Base-by-base conservation (phyloP, 2,329 filamentous ascomycete species). In the Lasiodiplodia theobromae region DNA sequence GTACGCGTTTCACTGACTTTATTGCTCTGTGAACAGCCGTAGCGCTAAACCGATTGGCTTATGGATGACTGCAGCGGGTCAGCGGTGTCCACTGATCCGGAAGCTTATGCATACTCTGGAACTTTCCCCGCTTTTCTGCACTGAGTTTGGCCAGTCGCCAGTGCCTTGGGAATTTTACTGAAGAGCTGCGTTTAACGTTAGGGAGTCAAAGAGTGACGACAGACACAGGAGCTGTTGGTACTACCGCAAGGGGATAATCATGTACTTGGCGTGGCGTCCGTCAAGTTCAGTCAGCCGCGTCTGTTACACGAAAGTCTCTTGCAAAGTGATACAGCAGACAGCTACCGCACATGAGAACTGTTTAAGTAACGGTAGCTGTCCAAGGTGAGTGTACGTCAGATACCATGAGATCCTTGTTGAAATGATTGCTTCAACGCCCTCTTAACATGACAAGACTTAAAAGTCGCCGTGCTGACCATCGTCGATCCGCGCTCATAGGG, bases 31-130 rank as follows among this genome's bases (percentile, higher is more conserved):
- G 44, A 8, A 11, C 3, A 47, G 3, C 3, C 14, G 8, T 5
- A 47, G 44, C 44, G 44, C 44, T 47, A 18, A 21, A 47, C 18
- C 44, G n/a, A 21, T 47, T 47, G 44, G 44, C 44, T 47, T 10
- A 21, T 21, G 44, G 44, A 47, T 47, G 44, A 47, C 44, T 47
- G 44, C 44, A 47, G 44, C 44, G 44, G 18, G 44, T 47, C 44
- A 47, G 44, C 44, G n/a, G 44, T 47, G 44, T 47, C 44, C n/a
- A 47, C 44, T 47, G 44, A 47, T 47, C 44, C 44, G 44, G 44
- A 47, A 21, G 44, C 44, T 47, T 47, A 47, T 47, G 44, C 44
- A 47, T 47, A 47, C 10, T n/a, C 44, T 47, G n/a, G 44, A 47
- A 21, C 18, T 47, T 47, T 47, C 44, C 44, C 44, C 44, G 44